These are phyloP conservation scores for Ogataea zsoltii DNA, from an alignment of 805 yeast genomes.

Conservation along the genomic window DNA sequence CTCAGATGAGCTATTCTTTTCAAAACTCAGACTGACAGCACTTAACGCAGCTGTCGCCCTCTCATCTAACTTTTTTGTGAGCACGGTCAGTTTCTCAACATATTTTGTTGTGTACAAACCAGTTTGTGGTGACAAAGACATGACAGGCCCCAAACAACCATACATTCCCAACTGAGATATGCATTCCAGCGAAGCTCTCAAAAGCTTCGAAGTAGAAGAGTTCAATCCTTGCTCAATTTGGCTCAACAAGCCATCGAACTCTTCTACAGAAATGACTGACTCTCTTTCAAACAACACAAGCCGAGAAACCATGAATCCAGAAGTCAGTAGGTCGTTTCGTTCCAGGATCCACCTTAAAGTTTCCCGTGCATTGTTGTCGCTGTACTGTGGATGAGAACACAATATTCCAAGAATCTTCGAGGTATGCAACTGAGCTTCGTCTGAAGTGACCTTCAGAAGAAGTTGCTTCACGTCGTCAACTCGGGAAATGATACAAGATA, in stretches of 20 bases:
- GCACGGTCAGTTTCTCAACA: conserved; percentile 33
- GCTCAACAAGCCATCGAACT: conserved; percentile 13
- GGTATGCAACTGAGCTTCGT: conserved; percentile 23
- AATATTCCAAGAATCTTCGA: conserved; percentile 32
- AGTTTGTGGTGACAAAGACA: conserved; percentile 22
- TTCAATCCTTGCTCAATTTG: conserved; percentile 27
- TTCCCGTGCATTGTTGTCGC: conserved; percentile 13
- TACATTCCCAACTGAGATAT: conserved; percentile 46
- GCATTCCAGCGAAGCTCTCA: conserved; percentile 37
- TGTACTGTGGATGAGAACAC: conserved; percentile 38
- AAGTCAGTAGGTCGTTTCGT: conserved; percentile 29
- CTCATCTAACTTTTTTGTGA: conserved; percentile 60
- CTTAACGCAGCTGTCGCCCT: conserved; percentile 58
- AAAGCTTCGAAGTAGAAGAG: conserved; percentile 21
- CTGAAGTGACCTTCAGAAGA: conserved; percentile 23
- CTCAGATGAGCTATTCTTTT: conserved; percentile 21
- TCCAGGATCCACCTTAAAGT: conserved; percentile 12
- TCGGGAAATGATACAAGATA: conserved; percentile 12
- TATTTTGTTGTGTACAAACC: conserved; percentile 27
- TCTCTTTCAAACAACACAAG: conserved; percentile 37
- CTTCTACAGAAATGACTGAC: conserved; percentile 14
- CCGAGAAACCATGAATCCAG: conserved; percentile 50
- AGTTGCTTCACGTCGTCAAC: conserved; percentile 16
- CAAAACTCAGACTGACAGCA: conserved; percentile 45
- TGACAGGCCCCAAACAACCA: conserved; percentile 45